phyloP scores from a whole-genome alignment of 2,329 filamentous ascomycete genomes.

The Aspergillus jensenii region DNA sequence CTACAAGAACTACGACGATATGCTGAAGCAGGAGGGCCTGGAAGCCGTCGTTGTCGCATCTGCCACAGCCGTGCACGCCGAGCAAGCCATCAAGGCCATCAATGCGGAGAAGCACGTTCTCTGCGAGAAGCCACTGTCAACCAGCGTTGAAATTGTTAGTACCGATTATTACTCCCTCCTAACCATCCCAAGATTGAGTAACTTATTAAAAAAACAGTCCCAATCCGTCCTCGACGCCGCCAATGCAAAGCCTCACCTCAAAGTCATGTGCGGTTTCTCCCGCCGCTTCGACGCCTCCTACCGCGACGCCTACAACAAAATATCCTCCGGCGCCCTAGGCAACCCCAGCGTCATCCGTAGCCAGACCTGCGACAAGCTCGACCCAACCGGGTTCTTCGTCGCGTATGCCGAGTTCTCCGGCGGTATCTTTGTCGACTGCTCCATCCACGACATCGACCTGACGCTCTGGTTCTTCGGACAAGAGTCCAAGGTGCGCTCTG shows the following conservation, averaged over 20 bases:
- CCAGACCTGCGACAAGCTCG: slow-evolving; percentile 67
- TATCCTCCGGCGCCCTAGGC: slow-evolving; percentile 58
- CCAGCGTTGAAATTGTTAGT: slow-evolving; percentile 57
- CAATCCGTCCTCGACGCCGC: slow-evolving; percentile 61
- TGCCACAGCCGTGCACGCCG: slow-evolving; percentile 56
- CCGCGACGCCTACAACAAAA: slow-evolving; percentile 57
- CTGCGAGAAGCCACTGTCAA: slow-evolving; percentile 57
- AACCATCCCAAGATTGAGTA: background rate
- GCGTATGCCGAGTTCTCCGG: slow-evolving; percentile 65
- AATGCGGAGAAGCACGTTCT: slow-evolving; percentile 55
- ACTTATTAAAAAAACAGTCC: slow-evolving; percentile 30
- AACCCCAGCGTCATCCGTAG: slow-evolving; percentile 60
- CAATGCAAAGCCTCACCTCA: slow-evolving; percentile 56
- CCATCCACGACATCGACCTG: slow-evolving; percentile 69
- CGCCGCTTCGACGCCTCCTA: slow-evolving; percentile 67
- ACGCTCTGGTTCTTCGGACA: slow-evolving; percentile 64
- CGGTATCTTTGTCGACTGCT: slow-evolving; percentile 70
- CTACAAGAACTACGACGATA: slow-evolving; percentile 57
- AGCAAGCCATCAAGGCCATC: slow-evolving; percentile 59
- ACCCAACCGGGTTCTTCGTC: slow-evolving; percentile 67
- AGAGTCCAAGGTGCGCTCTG: slow-evolving; percentile 55
- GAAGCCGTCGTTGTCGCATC: slow-evolving; percentile 58
- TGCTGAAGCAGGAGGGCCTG: slow-evolving; percentile 56
- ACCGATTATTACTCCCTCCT: slow-evolving; percentile 2
- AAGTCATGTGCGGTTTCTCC: slow-evolving; percentile 67